Evolutionary conservation across 1,284 basidiomycete genomes (phyloP), one percentile per base, ranked within the genome.

Genomic region (Boletus austroedulis): DNA sequence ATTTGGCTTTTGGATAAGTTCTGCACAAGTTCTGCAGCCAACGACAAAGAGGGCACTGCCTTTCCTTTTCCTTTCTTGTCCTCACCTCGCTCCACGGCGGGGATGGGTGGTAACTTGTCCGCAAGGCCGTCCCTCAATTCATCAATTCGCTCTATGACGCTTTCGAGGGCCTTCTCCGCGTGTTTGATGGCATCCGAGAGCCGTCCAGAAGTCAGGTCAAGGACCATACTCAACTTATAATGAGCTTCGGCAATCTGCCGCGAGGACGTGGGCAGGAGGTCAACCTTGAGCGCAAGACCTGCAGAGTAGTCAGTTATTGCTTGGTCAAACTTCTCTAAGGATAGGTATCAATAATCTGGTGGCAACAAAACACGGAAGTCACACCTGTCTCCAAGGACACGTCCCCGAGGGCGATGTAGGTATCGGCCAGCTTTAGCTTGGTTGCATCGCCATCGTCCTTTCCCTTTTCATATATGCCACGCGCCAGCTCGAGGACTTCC

Each of bases 401-500:
- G 70, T 95, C 93, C 2, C 93, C 94, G 5, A 96, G 80, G 8
- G 86, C 77, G 55, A 94, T 87, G 70, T 89, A 94, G 9, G 88
- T 90, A 64, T 95, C 94, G 6, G 92, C 90, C 44, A 94, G 79
- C 73, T 88, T 89, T 51, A 94, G 79, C 65, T 82, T 85, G 31
- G 82, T 72, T 56, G 81, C 80, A 29, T 89, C 86, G 53, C 83
- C 80, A 23, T 73, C 80, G 14, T 80, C 78, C 44, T 77, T 79
- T 61, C 82, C 80, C 71, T 87, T 90, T 63, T 86, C 83, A 69
- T 91, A 95, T 59, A 94, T 86, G 7, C 87, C 84, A 45, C 92
- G 81, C 21, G 94, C 93, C 55, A 95, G 85, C 65, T 96, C 94
- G 23, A 95, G 79, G 3, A 94, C 89, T 69, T 95, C 93, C 94